Conservation (phyloP, 306 rosid genomes). For the Aeschynomene evenia region DNA sequence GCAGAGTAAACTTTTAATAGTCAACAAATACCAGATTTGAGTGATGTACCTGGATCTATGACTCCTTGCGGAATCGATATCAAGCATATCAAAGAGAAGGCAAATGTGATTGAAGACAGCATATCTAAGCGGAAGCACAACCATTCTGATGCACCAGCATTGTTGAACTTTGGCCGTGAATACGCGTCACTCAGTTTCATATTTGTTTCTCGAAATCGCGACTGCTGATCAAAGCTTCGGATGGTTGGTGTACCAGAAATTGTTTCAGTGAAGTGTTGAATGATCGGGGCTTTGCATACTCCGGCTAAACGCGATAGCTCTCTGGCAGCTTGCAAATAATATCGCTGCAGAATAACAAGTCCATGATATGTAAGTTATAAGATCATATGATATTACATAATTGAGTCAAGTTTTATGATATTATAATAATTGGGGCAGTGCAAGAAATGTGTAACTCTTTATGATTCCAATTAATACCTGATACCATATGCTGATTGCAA, state of each 20-base stretch:
- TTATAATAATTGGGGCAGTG: too few species aligned
- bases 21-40: neutral
- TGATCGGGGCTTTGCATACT: conserved; percentile 68
- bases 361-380: neutral
- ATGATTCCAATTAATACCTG: conserved; percentile 25
- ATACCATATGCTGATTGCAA: conserved; percentile 31
- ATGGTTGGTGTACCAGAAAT: conserved; percentile 70
- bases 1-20: neutral
- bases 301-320: conserved; percentile 67
- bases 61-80: conserved; percentile 55
- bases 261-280: conserved; percentile 77
- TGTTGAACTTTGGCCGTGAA: conserved; percentile 56
- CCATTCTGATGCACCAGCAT: conserved; percentile 64
- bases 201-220: conserved; percentile 54
- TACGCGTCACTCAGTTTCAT: conserved; percentile 59
- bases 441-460: too few species aligned
- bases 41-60: conserved; percentile 55
- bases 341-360: conserved; percentile 3
- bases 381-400: neutral
- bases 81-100: conserved; percentile 55
- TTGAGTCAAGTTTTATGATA: neutral
- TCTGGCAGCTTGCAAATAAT: conserved; percentile 44
- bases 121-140: conserved; percentile 61
- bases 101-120: conserved; percentile 58
- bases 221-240: conserved; percentile 58